These are phyloP conservation scores for Juncus inflexus DNA, from an alignment of 176 grass and related monocot genomes.

Conservation along the genomic window DNA sequence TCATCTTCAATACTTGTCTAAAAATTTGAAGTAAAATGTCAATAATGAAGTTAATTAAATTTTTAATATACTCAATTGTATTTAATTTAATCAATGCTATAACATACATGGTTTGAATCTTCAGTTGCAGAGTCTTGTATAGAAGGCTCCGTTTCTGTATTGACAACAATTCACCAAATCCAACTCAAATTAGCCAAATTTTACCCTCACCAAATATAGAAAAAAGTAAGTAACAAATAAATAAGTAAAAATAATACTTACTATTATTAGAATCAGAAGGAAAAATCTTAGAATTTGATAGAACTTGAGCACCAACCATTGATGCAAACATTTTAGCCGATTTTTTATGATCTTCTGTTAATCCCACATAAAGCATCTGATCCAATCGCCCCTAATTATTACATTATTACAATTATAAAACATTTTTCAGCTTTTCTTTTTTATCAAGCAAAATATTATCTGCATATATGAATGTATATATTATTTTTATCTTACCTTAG, in stretches of 20 bases:
- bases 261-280: slow-evolving; percentile 52
- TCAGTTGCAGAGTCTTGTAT: neutral
- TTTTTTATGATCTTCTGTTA: slow-evolving; percentile 92
- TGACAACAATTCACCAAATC: slow-evolving; percentile 2
- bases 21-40: neutral
- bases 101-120: slow-evolving; percentile 25
- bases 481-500: slow-evolving; percentile 59
- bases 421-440: neutral
- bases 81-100: slow-evolving; percentile 1
- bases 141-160: slow-evolving; percentile 7
- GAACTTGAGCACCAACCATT: slow-evolving; percentile 94
- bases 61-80: too few species aligned
- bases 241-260: slow-evolving; percentile 21
- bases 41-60: neutral
- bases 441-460: too few species aligned
- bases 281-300: slow-evolving; percentile 61
- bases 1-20: slow-evolving; percentile 32
- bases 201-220: neutral
- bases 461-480: neutral
- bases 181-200: neutral
- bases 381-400: slow-evolving; percentile 73
- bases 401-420: neutral
- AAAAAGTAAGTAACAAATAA: neutral
- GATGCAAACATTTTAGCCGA: slow-evolving; percentile 84
- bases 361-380: slow-evolving; percentile 81